A percentile compares a stretch with the other conserved stretches of the same genome.
phyloP scores from a whole-genome alignment of 192 early-diverging fungal genomes.

The Funneliformis geosporum region DNA sequence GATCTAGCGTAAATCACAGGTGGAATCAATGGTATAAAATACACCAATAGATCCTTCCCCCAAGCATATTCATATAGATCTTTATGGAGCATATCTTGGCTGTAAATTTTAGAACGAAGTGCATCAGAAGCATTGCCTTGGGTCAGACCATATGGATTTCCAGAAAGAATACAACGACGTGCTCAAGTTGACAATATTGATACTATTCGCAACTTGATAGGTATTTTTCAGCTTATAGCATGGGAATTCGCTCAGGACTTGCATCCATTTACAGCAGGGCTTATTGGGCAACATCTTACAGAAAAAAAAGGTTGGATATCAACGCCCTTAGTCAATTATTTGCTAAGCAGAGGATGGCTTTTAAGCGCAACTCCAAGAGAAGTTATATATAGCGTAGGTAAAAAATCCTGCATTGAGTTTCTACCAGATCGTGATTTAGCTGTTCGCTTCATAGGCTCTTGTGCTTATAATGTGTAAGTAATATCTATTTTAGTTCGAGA shows the following conservation, averaged over 20 bases:
- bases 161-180: background rate
- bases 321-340: background rate
- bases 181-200: background rate
- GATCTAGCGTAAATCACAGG: too few relatives aligned
- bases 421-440: background rate
- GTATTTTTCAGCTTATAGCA: constrained; percentile 2
- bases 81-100: background rate
- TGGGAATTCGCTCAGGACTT: background rate
- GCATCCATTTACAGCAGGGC: background rate
- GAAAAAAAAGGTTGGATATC: background rate
- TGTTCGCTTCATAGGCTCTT: background rate
- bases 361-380: background rate
- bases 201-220: background rate
- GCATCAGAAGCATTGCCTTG: constrained; percentile 8
- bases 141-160: background rate
- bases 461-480: background rate
- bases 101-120: background rate
- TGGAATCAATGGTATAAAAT: too few relatives aligned
- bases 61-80: too few relatives aligned
- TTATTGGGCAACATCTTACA: background rate
- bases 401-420: constrained; percentile 1
- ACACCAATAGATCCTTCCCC: too few relatives aligned
- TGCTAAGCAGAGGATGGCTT: background rate
- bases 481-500: background rate
- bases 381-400: constrained; percentile 2